Evolutionary conservation across 108 stramenopile species (phyloP).

Genomic region (Parmales sp.): DNA sequence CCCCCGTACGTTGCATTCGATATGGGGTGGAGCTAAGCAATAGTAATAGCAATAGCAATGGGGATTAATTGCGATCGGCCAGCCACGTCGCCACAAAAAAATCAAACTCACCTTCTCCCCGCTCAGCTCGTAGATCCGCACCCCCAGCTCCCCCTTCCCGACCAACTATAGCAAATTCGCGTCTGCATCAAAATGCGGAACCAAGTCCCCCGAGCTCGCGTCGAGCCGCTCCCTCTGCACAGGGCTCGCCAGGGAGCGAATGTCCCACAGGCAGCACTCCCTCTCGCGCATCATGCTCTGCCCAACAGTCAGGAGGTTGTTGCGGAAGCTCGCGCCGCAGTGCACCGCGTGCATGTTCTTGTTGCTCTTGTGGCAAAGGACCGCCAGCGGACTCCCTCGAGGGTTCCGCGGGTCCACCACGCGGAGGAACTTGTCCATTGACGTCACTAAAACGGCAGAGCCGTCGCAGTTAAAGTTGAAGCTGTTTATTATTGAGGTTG

Average conservation of each 20-base stretch:
- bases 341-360: no score
- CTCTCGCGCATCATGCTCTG: not conserved
- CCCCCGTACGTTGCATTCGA: not conserved
- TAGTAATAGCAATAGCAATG: not conserved
- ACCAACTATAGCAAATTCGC: not conserved
- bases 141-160: not conserved
- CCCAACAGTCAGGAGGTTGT: not conserved
- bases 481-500: no score
- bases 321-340: no score
- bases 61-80: no score
- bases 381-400: no score
- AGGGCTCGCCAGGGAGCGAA: not conserved
- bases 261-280: not conserved
- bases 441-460: no score
- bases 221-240: not conserved
- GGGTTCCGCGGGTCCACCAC: no score
- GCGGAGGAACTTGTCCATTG: no score
- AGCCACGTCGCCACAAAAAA: no score
- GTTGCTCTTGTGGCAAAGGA: not conserved
- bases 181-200: not conserved
- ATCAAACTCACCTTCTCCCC: not conserved
- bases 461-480: no score
- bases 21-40: not conserved
- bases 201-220: not conserved
- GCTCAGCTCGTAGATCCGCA: not conserved